Base-by-base conservation (phyloP, 2,329 filamentous ascomycete species). In the Colletotrichum shisoi region DNA sequence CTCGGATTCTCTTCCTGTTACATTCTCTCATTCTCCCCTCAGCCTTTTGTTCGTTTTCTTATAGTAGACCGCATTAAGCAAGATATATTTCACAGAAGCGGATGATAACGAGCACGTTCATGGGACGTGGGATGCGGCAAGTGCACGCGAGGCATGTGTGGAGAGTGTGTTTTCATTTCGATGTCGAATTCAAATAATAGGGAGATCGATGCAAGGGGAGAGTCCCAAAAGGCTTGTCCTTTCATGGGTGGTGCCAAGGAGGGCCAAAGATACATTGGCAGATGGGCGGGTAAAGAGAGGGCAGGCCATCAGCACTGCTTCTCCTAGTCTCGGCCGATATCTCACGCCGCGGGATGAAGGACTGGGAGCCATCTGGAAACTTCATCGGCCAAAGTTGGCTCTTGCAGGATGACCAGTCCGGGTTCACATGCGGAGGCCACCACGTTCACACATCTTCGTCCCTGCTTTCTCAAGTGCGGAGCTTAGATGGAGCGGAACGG, bases 381-480 rank as follows among this genome's bases (percentile, higher is more conserved):
- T 21, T 63, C 34, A 51, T 54, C 48, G 48, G 60, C 24, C 64
- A 64, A 44, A 67, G 64, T 63, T 59, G 64, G 42, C 64, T 17
- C 46, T 63, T 49, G 59, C 60, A 67, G 52, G 24, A 51, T 37
- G 34, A 42, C n/a, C 27, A 21, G 21, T 49, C n/a, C 49, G 11
- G n/a, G 12, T 57, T 27, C 27, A 34, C 24, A 34, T 24, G 31
- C 40, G 7, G n/a, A 42, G 53, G 39, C 53, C 39, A 56, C 21
- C 24, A 34, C 31, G 17, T 19, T 31, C n/a, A 8, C 24, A 24
- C 9, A 19, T n/a, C 49, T 19, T 31, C n/a, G 12, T 37, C 40
- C 15, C 27, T 45, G 15, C 24, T 42, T 31, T 39, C 58, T 24
- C 46, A 5, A 46, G 45, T 34, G 39, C 63, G 40, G 59, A 63